Conservation (phyloP, 805 yeast genomes). For the Starmerella vaccinii region DNA sequence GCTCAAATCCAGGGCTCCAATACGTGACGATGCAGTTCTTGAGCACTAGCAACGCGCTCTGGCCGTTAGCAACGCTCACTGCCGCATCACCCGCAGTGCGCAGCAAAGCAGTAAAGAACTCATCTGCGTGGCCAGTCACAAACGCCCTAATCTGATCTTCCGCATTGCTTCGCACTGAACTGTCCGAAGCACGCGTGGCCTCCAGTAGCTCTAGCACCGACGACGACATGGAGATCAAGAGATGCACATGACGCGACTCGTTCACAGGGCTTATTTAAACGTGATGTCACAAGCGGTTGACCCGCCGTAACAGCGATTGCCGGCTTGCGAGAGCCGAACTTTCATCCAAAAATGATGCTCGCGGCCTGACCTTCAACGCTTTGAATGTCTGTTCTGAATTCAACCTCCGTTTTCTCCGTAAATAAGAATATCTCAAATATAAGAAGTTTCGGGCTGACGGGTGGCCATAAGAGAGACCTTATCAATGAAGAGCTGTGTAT, state of each 20-base stretch:
- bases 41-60: slow-evolving; percentile 42
- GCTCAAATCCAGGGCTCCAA: slow-evolving; percentile 79
- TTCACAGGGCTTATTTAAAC: background rate
- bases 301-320: too few relatives aligned
- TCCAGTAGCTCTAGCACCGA: slow-evolving; percentile 7
- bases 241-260: slow-evolving; percentile 3
- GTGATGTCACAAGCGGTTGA: too few relatives aligned
- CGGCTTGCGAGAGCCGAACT: too few relatives aligned
- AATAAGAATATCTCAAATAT: too few relatives aligned
- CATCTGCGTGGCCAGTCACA: slow-evolving; percentile 10
- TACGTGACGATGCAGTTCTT: slow-evolving; percentile 57
- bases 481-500: too few relatives aligned
- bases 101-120: slow-evolving; percentile 18
- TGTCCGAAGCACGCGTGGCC: slow-evolving; percentile 17
- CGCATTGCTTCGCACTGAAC: slow-evolving; percentile 10
- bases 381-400: too few relatives aligned
- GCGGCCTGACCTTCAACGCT: too few relatives aligned
- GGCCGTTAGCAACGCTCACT: slow-evolving; percentile 42
- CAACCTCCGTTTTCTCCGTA: too few relatives aligned
- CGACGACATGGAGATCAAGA: slow-evolving; percentile 10
- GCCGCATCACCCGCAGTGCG: slow-evolving; percentile 10
- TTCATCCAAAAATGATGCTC: too few relatives aligned
- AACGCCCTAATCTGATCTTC: slow-evolving; percentile 10
- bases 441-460: too few relatives aligned
- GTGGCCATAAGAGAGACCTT: too few relatives aligned